These are phyloP conservation scores for Solanum chmielewskii DNA, from an alignment of 257 asterid species.

Conservation along the genomic window DNA sequence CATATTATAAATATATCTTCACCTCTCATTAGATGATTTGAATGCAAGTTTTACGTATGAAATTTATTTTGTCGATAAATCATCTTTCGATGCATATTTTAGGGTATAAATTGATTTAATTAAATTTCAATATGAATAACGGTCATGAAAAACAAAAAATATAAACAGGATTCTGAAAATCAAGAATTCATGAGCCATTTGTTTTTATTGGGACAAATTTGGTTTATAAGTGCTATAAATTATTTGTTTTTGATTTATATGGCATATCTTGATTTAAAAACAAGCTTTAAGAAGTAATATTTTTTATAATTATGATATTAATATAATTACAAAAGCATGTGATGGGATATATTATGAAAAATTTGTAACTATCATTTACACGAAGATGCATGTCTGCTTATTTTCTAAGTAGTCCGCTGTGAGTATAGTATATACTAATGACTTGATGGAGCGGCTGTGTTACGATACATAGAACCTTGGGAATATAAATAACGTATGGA, in stretches of 20 bases:
- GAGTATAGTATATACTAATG: background rate
- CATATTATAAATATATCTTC: too few species aligned
- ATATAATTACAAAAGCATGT: too few species aligned
- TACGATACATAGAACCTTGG: background rate
- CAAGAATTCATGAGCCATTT: background rate
- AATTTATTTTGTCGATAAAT: background rate
- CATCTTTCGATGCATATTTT: fast-evolving
- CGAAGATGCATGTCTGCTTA: too few species aligned
- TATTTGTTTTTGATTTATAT: background rate
- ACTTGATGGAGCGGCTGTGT: background rate
- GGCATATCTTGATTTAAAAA: background rate
- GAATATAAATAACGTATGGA: background rate
- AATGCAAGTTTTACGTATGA: background rate
- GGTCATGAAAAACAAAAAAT: fast-evolving
- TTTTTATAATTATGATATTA: too few species aligned
- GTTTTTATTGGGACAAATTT: background rate
- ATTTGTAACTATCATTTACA: too few species aligned
- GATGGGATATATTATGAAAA: background rate
- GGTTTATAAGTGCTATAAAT: background rate
- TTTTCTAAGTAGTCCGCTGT: too few species aligned
- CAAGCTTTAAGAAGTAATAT: background rate
- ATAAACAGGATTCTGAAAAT: background rate
- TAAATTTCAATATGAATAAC: background rate
- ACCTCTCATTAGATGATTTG: background rate
- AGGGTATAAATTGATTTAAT: background rate